Percentiles rank a stretch among this genome's conserved stretches.
Conservation (phyloP, 139 green algal species). For the Chlorella sp. region DNA sequence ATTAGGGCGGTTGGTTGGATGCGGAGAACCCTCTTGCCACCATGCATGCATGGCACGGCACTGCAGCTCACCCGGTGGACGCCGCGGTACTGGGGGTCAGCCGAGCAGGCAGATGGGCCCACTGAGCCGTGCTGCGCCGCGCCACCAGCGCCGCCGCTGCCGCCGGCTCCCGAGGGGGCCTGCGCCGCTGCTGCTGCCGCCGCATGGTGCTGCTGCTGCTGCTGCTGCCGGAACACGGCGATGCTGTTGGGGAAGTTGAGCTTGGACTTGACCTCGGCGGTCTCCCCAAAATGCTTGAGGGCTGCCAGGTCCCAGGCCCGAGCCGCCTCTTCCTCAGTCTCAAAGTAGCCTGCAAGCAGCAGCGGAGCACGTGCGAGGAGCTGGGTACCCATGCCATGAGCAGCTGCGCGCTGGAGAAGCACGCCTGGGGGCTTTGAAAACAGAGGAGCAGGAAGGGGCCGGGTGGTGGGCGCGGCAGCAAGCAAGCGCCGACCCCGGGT, state of each 20-base stretch:
- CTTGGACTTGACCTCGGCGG: constrained; percentile 7
- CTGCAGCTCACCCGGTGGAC: constrained; percentile 1
- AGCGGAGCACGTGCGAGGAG: no score
- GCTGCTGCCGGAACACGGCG: constrained; percentile 10
- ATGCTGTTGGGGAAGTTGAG: constrained; percentile 44
- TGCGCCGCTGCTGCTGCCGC: not conserved
- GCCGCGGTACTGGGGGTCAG: not conserved
- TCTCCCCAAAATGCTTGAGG: constrained; percentile 23
- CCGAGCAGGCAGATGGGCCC: not conserved
- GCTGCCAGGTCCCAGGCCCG: constrained; percentile 43
- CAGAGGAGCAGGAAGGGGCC: not conserved
- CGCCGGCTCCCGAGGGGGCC: not conserved
- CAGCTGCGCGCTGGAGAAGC: not conserved
- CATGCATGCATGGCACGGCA: not conserved
- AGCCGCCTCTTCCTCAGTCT: constrained; percentile 29
- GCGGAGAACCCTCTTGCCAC: no score
- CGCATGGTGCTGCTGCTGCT: not conserved
- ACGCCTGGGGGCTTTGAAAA: not conserved
- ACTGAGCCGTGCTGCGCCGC: not conserved
- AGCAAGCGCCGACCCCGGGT: no score
- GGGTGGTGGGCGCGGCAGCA: no score
- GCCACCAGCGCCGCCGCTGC: not conserved
- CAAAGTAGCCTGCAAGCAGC: constrained; percentile 31
- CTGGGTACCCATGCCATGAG: no score
- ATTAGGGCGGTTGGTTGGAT: no score